A percentile compares a stretch with the other conserved stretches of the same genome.
These are phyloP conservation scores for Boletellus sp. DNA, from an alignment of 768 basidiomycete genomes.

Conservation along the genomic window DNA sequence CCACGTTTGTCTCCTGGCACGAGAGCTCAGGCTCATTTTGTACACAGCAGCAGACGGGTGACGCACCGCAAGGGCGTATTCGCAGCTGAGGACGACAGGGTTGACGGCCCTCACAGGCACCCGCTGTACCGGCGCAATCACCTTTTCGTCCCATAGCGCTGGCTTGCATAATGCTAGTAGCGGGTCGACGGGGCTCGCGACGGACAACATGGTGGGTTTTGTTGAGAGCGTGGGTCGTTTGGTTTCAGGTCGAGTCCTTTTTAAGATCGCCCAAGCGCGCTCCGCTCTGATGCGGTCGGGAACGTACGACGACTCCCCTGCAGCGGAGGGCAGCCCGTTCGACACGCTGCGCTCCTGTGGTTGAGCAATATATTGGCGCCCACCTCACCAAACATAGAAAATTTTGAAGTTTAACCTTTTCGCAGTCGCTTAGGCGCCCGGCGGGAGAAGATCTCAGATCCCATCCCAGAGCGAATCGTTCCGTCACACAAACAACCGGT, in stretches of 20 bases:
- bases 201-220: constrained; percentile 15
- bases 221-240: constrained; percentile 1
- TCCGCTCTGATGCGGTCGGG: background rate
- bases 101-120: constrained; percentile 33
- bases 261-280: background rate
- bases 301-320: background rate
- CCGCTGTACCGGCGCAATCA: background rate
- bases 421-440: no score
- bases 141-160: background rate
- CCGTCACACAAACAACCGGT: background rate
- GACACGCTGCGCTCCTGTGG: background rate
- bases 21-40: background rate
- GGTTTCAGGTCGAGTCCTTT: background rate
- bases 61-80: constrained; percentile 56
- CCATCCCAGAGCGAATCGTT: background rate
- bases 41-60: background rate
- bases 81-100: constrained; percentile 57
- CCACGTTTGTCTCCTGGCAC: constrained; percentile 54
- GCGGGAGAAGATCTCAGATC: constrained; percentile 19
- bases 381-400: constrained; percentile 1
- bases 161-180: background rate
- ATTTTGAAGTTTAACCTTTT: constrained; percentile 19
- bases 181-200: constrained; percentile 6
- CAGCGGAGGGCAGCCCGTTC: no score
- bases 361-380: background rate